Evolutionary conservation across 169 alveolate genomes (phyloP).

Genomic region (Miamiensis avidus): DNA sequence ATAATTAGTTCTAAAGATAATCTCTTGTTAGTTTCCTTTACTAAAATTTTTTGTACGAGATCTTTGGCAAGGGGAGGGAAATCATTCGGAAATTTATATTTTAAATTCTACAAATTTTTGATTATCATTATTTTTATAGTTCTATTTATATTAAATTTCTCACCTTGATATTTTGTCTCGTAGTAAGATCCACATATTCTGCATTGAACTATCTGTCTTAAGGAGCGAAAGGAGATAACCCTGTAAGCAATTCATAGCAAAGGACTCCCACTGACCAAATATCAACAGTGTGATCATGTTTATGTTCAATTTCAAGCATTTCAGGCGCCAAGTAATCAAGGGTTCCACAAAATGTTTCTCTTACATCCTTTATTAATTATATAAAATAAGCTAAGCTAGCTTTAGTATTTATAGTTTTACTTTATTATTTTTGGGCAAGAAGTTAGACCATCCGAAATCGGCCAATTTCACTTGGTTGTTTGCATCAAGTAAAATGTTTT

Average conservation of each 20-base stretch:
- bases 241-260: constrained; percentile 89
- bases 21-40: constrained; percentile 66
- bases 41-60: constrained; percentile 59
- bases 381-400: neutral
- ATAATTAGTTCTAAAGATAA: constrained; percentile 58
- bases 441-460: constrained; percentile 92
- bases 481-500: constrained; percentile 84
- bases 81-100: constrained; percentile 50
- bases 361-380: constrained; percentile 30
- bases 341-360: constrained; percentile 91
- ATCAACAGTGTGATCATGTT: constrained; percentile 88
- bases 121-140: constrained; percentile 34
- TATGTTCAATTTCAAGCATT: constrained; percentile 79
- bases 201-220: constrained; percentile 60
- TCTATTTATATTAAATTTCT: too few species aligned
- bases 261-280: constrained; percentile 92
- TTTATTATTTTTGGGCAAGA: constrained; percentile 26
- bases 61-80: constrained; percentile 63
- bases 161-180: constrained; percentile 32
- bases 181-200: constrained; percentile 40
- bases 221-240: constrained; percentile 87
- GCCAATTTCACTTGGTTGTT: constrained; percentile 80
- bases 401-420: neutral
- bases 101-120: constrained; percentile 45
- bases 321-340: constrained; percentile 93